Evolutionary conservation across 2,329 filamentous ascomycete genomes (phyloP), one percentile per base, ranked within the genome.

Genomic region (Neurospora crassa): DNA sequence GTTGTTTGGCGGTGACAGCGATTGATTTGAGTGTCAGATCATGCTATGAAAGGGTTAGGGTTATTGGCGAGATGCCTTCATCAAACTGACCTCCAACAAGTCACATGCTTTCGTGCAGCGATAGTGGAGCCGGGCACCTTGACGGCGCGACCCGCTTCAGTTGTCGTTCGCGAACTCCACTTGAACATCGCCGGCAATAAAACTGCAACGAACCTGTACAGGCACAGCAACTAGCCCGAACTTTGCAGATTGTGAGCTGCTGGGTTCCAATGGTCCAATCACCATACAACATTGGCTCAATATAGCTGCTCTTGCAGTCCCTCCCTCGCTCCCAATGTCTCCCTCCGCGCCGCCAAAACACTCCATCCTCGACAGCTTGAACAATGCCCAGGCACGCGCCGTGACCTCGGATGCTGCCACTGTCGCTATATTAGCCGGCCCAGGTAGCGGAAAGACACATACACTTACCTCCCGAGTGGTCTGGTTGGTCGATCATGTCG

Each of bases 401-500:
- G 87, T 89, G 41, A 86, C 83, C 24, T 88, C 87, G 5, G 75
- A 79, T 41, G 81, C 84, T 2, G 75, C 82, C 10, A 89, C 87
- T 0, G 86, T 92, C 20, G 89, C 90, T 68, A 91, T 92, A 71
- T 81, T 92, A 63, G 90, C 90, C 47, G 89, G 89, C 0, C 90
- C 88, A 3, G 90, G 89, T 20, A 91, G 88, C 73, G 95, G 96
- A 24, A 98, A 99, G 82, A 99, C 95, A 16, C 96, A 97, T 80
- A 98, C 96, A 0, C 85, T 99, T 70, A 97, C 94, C 0, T 93
- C 94, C 67, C 91, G 96, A 73, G 93, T 97, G 71, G 94, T 94
- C 76, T 96, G 95, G 85, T 88, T 97, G 40, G 87, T 97, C 70
- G 88, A 90, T 69, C 85, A 91, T 76, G 83, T 88, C 76, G 88